Conservation (phyloP, 2,329 filamentous ascomycete species). For the Xylariaceae sp. region DNA sequence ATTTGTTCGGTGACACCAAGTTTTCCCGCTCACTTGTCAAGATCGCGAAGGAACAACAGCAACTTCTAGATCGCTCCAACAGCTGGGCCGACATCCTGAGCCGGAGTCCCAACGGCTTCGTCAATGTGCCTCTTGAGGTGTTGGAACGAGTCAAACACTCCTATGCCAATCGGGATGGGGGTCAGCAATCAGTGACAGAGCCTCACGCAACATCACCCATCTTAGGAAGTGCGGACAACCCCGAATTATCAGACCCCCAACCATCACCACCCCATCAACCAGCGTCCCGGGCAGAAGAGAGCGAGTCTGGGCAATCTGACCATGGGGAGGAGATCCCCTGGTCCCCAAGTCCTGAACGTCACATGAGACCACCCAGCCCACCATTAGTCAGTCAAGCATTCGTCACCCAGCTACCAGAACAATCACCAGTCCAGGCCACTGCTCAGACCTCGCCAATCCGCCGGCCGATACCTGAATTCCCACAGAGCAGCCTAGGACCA, state of each 20-base stretch:
- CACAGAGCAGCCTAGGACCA: conserved; percentile 27
- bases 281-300: conserved; percentile 3
- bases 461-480: conserved; percentile 13
- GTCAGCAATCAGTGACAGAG: conserved; percentile 4
- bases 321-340: conserved; percentile 7
- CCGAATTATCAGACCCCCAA: conserved; percentile 7
- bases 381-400: conserved; percentile 16
- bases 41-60: conserved; percentile 48
- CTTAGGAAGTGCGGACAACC: background rate
- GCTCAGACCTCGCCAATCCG: conserved; percentile 8
- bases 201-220: background rate
- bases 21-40: conserved; percentile 42
- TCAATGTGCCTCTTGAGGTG: conserved; percentile 35
- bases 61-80: conserved; percentile 44
- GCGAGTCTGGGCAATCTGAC: conserved; percentile 3
- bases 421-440: conserved; percentile 24
- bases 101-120: conserved; percentile 20
- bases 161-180: conserved; percentile 16
- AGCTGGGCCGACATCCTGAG: conserved; percentile 35
- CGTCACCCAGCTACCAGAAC: conserved; percentile 25
- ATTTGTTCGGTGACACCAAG: conserved; percentile 29
- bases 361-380: conserved; percentile 6
- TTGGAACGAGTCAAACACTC: conserved; percentile 26
- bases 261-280: background rate
- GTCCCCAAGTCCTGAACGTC: conserved; percentile 13